Evolutionary conservation across 2,329 filamentous ascomycete species (phyloP), one percentile per base, ranked within the genome.

Genomic region (Venturia asperata): DNA sequence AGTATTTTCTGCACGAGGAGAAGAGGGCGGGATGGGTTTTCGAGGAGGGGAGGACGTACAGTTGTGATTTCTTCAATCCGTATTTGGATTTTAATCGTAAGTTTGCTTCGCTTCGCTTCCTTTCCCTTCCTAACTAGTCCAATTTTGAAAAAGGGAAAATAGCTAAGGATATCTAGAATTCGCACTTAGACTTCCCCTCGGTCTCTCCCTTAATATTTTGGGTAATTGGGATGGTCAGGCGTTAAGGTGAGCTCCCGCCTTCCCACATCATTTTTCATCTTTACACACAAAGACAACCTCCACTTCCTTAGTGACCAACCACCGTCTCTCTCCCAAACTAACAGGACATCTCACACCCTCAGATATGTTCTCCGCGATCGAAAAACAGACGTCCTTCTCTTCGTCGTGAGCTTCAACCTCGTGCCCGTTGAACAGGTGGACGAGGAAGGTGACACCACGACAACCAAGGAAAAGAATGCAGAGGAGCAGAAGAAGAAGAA

Each of bases 331-430:
- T 42, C 30, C 21, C 21, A 41, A n/a, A 63, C 34, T 63, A 66
- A 43, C 55, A 61, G 58, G 27, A 58, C 30, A 56, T 42, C 45
- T 88, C 90, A 80, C 90, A 95, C 78, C 83, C 84, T 95, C 78
- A 92, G 92, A 83, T 97, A 97, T 77, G 91, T 95, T 66, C 83
- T 97, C 72, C 93, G 92, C 73, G 90, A 97, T 76, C 85, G 85
- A 67, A 76, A 81, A 27, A 93, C 90, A 0, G 84, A 84, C 61
- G 83, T 90, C 42, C 83, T 90, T 19, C 90, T 96, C 70, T 85
- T 96, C 39, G 90, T 93, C 58, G 81, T 97, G 19, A 77, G 91
- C 5, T 93, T 97, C 74, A 88, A 87, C 21, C 80, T 97, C 4
- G 82, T 94, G 34, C 62, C 64, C 21, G 37, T 34, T 1, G 42